Evolutionary conservation across 208 protist genomes (phyloP), one percentile per base, ranked within the genome.

Genomic region (Vickermania spadyakhi): DNA sequence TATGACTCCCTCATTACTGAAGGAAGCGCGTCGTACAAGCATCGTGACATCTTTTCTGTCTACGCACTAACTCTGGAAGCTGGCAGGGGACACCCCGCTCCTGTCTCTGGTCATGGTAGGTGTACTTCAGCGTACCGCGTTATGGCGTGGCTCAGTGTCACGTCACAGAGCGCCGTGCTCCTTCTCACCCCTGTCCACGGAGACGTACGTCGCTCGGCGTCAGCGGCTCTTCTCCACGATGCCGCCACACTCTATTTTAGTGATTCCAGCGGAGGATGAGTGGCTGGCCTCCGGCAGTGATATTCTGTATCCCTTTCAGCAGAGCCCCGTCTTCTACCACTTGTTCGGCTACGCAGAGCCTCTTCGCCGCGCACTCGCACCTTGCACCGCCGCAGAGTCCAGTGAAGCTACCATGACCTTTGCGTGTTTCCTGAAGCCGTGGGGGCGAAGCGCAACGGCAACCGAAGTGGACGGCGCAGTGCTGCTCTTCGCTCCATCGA

Each of bases 261-360:
- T 86, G 7, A 42, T 86, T 1, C 76, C 76, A 2, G 75, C 75
- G 1, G 69, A 72, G 0, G 73, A 82, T 51, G 62, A 68, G 27
- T 18, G 55, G 5, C 25, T 30, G 13, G 63, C 58, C 23, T 75
- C 63, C 1, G 36, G 36, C 11, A 59, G 75, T 54, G 76, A 83
- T 55, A 79, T 83, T 23, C 28, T 73, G 3, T 60, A 58, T 23
- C 68, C 69, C 1, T 65, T 72, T 42, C 64, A 70, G 4, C 75
- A 82, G 30, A 65, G 83, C 58, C 62, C 72, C 2, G 31, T 83
- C 31, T 80, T 75, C 57, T 76, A 72, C 18, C 80, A 86, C 49
- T 62, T 86, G 23, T 86, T 86, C 42, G 77, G 77, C 1, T 50
- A 29, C 13, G 29, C 11, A 7, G 29, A 4, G 14, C 55, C 55